Evolutionary conservation across 352 stramenopile genomes (phyloP), one percentile per base, ranked within the genome.

Genomic region (Phytophthora colocasiae): DNA sequence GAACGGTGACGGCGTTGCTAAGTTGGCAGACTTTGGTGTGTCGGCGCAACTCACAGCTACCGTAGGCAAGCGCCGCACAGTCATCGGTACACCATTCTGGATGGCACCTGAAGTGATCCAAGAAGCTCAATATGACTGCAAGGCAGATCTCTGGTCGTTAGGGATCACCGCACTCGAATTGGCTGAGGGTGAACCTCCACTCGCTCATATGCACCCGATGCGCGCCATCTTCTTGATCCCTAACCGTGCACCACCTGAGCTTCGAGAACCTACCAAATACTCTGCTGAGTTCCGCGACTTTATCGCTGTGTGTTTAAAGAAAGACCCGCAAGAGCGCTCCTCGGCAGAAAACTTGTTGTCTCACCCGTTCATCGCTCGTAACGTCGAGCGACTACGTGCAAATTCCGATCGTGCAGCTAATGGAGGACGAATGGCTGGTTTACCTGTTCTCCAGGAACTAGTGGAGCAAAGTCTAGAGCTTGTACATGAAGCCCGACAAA

Each of bases 41-140:
- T 93, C 87, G n/a, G 91, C 87, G 24, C 87, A 96, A 69, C 79
- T 97, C 58, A 97, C 87, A 8, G 86, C 85, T 62, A 96, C 86
- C n/a, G 89, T 97, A 61, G 92, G 85, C 51, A 97, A 97, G 69
- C 88, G 90, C n/a, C 86, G 92, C 43, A 97, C 90, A 8, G 89
- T 97, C 29, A 91, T 96, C 39, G 91, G 91, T 24, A 97, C 91
- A 15, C 91, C 91, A 6, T 97, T 96, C 69, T 97, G 90, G 89
- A 97, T 97, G 91, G 90, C 91, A 19, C 90, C 90, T 5, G 90
- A 97, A 59, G 91, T 97, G 34, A 97, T 97, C 45, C 83, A 92
- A 63, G 78, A 97, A 77, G 83, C 90, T 17, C 71, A 88, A 50
- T 95, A 96, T 63, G 85, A 96, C 59, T 73, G 79, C 47, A 96